Base-by-base conservation (phyloP, 768 basidiomycete genomes). In the Cyclocybe cylindracea region DNA sequence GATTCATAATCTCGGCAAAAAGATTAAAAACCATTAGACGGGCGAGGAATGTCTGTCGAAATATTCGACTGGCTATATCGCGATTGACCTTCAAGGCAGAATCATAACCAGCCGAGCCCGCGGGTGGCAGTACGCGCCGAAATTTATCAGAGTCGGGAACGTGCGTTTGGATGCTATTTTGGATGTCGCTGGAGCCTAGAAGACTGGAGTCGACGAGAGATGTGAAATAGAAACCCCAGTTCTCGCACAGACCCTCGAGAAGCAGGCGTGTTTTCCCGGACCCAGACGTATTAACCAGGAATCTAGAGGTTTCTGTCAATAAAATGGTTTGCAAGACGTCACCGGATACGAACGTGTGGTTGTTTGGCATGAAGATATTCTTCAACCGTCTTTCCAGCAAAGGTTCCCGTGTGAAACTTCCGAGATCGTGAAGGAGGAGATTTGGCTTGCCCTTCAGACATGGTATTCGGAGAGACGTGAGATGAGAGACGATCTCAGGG, bases 221-320 rank as follows among this genome's bases (percentile, higher is more conserved):
- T 0, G 76, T 78, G 53, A 78, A 76, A 57, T 78, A 78, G 47
- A 78, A 72, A 4, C 76, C 77, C 77, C 77, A 78, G 39, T 70
- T 61, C 31, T 69, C 56, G 48, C 76, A 78, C 4, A 78, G 66
- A 16, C 76, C 76, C 58, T 78, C 76, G 7, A 78, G 57, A 2
- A 78, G 60, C 9, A 76, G 64, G 32, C 76, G 64, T 1, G 76
- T 77, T 55, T 78, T 78, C 14, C 76, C 76, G 2, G 76, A 77
- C 7, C 76, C 76, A 18, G 76, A 78, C 0, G 77, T 78, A 41
- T 78, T 78, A 31, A 78, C 73, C 13, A 78, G 67, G 48, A 76
- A 73, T 10, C 75, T 76, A 39, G n/a, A 39, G 13, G 2, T 19
- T 24, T 10, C n/a, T 31, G 24, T 32, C 40, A 38, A 45, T 16